Percentiles rank a stretch among this genome's conserved stretches.
These are phyloP conservation scores for Geosmithia morbida DNA, from an alignment of 2,329 filamentous ascomycete species.

Conservation along the genomic window DNA sequence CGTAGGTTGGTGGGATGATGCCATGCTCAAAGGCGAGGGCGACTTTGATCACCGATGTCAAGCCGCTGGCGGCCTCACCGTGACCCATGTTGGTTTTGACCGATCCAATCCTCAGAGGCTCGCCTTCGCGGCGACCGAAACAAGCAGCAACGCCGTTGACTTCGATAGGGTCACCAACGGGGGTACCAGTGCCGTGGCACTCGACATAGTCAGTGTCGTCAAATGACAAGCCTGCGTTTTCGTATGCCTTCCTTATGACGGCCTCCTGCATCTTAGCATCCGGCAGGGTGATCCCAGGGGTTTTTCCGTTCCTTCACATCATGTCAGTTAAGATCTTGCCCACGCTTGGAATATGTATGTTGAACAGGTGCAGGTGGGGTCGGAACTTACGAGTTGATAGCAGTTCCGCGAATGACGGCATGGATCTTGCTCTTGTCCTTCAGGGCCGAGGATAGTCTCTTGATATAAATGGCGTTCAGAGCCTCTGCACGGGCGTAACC, in stretches of 20 bases:
- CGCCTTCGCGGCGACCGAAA: constrained; percentile 9
- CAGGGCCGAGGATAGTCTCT: neutral
- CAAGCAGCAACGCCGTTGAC: constrained; percentile 15
- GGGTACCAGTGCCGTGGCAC: constrained; percentile 15
- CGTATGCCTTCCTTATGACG: constrained; percentile 14
- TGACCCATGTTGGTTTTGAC: constrained; percentile 13
- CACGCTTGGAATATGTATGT: neutral
- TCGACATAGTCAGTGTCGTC: constrained; percentile 13
- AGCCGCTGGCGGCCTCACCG: constrained; percentile 12
- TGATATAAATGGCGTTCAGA: constrained; percentile 1
- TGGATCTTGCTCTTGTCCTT: constrained; percentile 34
- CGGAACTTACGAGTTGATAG: constrained; percentile 27
- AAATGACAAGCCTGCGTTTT: constrained; percentile 8
- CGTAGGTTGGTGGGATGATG: constrained; percentile 11
- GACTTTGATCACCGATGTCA: constrained; percentile 12
- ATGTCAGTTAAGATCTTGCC: neutral
- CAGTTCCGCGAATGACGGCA: constrained; percentile 30
- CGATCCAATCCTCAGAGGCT: constrained; percentile 25
- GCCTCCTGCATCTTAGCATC: constrained; percentile 24
- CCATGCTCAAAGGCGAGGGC: constrained; percentile 11
- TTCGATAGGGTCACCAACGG: constrained; percentile 13
- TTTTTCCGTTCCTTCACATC: constrained; percentile 25
- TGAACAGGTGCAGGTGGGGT: too few relatives aligned
- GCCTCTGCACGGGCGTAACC: constrained; percentile 4
- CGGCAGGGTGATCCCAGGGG: constrained; percentile 36